Base-by-base conservation (phyloP, 2,329 filamentous ascomycete species). In the Fusarium zealandicum region DNA sequence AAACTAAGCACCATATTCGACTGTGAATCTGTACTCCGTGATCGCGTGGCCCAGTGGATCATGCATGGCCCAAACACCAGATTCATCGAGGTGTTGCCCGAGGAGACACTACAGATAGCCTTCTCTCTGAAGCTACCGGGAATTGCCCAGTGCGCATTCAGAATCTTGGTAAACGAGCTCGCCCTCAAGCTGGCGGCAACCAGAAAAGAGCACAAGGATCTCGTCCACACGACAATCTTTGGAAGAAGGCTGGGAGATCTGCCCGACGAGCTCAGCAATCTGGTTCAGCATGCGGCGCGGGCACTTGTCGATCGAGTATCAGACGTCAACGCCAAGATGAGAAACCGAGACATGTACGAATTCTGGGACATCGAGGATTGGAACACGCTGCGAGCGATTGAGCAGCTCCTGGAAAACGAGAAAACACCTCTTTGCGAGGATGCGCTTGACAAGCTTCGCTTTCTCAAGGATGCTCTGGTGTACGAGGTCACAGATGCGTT, bases 21-120 rank as follows among this genome's bases (percentile, higher is more conserved):
- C 22, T 81, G 83, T 49, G 67, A 70, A 2, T 57, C 63, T 5
- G 68, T 76, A 7, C 69, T 85, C 16, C 78, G 69, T 57, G 78
- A 84, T 42, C 75, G 74, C 11, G 77, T 88, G 35, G 70, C 79
- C 3, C 76, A 78, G 27, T 90, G 88, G 87, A 75, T 90, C 10
- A 78, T 83, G 56, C 73, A 77, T 16, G 69, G 74, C 2, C 73
- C 71, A 1, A 90, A 90, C 63, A 73, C 71, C 5, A 73, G 76
- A 1, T 86, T 90, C 60, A 77, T 89, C 12, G 86, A 90, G 61
- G 73, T 85, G 6, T 78, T 88, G 30, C 82, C 87, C 0, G 87
- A 90, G 61, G 80, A 83, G 44, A 74, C 81, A 7, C 77, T 89
- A 27, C 78, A 79, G 17, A 82, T 90, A 7, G 85, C 80, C 5